A percentile compares a stretch with the other conserved stretches of the same genome.
These are phyloP conservation scores for Clavispora carvajalis DNA, from an alignment of 805 yeast genomes.

Conservation along the genomic window DNA sequence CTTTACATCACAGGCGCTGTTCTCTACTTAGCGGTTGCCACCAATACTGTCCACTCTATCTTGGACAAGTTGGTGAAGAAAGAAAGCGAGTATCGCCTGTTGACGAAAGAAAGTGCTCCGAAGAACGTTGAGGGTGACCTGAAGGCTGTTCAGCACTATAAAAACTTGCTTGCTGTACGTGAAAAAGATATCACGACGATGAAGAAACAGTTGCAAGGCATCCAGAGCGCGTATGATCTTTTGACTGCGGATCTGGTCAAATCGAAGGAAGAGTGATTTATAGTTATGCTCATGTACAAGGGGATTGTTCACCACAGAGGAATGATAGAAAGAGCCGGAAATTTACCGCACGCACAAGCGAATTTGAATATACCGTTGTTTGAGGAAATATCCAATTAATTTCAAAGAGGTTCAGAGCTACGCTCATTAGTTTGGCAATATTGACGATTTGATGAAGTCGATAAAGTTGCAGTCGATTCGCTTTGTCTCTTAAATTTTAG, in stretches of 20 bases:
- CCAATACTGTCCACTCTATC: slow-evolving; percentile 48
- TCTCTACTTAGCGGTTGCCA: slow-evolving; percentile 49
- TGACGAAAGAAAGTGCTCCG: slow-evolving; percentile 6
- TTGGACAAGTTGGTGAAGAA: slow-evolving; percentile 48
- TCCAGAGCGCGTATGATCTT: slow-evolving; percentile 45
- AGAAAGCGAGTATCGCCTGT: slow-evolving; percentile 26
- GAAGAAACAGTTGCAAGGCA: slow-evolving; percentile 46
- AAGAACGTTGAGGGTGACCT: not conserved
- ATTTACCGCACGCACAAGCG: too few relatives aligned
- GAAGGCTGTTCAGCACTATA: slow-evolving; percentile 29
- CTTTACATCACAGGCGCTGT: slow-evolving; percentile 61
- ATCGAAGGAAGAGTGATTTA: slow-evolving; percentile 11
- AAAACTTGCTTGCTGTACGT: slow-evolving; percentile 33
- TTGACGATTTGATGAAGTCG: too few relatives aligned
- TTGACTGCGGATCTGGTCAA: slow-evolving; percentile 19
- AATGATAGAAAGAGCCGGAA: too few relatives aligned
- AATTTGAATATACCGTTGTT: too few relatives aligned
- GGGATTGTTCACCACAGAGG: too few relatives aligned
- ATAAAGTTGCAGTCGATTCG: too few relatives aligned
- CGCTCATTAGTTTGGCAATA: too few relatives aligned
- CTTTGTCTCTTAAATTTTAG: too few relatives aligned
- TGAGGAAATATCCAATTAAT: too few relatives aligned
- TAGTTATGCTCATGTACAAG: not conserved
- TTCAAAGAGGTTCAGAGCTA: too few relatives aligned
- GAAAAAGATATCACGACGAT: slow-evolving; percentile 42